phyloP scores from a whole-genome alignment of 768 basidiomycete genomes.

The Sarcomyxa edulis region DNA sequence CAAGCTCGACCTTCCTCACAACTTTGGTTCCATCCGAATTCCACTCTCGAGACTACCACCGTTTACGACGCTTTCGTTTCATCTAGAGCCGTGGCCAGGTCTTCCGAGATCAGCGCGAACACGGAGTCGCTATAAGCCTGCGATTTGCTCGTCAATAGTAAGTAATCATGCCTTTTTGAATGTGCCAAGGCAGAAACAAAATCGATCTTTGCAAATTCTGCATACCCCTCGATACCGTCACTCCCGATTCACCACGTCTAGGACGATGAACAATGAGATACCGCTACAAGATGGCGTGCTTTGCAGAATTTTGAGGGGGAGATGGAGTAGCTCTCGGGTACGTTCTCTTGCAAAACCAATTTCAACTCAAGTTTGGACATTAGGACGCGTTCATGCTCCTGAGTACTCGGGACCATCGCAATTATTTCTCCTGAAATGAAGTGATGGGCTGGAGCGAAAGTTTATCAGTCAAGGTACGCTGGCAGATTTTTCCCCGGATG shows the following conservation, averaged over 20 bases:
- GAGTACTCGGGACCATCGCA: constrained; percentile 80
- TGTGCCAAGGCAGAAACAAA: too few relatives aligned
- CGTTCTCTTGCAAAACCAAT: constrained; percentile 18
- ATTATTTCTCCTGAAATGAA: constrained; percentile 91
- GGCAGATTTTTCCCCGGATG: neutral
- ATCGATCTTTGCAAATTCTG: too few relatives aligned
- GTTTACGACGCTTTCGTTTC: too few relatives aligned
- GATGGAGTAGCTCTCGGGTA: constrained; percentile 90
- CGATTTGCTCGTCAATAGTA: too few relatives aligned
- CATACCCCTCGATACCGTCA: too few relatives aligned
- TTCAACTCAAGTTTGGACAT: constrained; percentile 48
- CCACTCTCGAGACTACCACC: too few relatives aligned
- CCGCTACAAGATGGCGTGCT: constrained; percentile 96
- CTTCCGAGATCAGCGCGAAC: too few relatives aligned
- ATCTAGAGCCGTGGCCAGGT: too few relatives aligned
- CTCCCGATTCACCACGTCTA: constrained; percentile 51
- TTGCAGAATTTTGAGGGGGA: constrained; percentile 92
- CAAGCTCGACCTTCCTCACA: too few relatives aligned
- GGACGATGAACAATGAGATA: constrained; percentile 93
- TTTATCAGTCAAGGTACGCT: constrained; percentile 79
- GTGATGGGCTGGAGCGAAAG: constrained; percentile 97
- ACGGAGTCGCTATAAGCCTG: too few relatives aligned
- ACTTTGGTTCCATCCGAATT: too few relatives aligned
- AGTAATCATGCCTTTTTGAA: too few relatives aligned
- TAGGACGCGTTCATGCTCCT: constrained; percentile 85